A percentile compares a stretch with the other conserved stretches of the same genome.
phyloP scores from a whole-genome alignment of 192 early-diverging fungal species.

The Backusella luteola region DNA sequence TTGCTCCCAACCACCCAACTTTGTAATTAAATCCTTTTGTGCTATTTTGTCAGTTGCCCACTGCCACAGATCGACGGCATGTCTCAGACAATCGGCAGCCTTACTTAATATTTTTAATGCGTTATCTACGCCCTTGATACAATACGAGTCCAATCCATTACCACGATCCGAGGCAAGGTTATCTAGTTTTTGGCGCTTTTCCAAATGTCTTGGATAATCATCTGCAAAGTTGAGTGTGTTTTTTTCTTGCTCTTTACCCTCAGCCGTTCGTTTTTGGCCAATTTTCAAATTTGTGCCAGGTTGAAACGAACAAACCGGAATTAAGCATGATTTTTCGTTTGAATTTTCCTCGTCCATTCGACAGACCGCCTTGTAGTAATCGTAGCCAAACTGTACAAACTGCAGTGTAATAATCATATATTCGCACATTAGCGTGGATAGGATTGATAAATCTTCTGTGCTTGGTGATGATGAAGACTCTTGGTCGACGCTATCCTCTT shows the following conservation, averaged over 20 bases:
- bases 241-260: background rate
- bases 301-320: slow-evolving; percentile 32
- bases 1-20: slow-evolving; percentile 23
- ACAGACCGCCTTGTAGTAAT: slow-evolving; percentile 31
- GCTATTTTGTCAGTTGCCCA: slow-evolving; percentile 11
- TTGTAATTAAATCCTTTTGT: background rate
- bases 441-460: slow-evolving; percentile 1
- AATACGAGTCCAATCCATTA: slow-evolving; percentile 19
- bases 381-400: slow-evolving; percentile 24
- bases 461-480: background rate
- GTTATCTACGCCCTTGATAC: slow-evolving; percentile 26
- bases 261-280: background rate
- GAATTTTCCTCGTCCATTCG: slow-evolving; percentile 16
- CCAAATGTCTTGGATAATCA: background rate
- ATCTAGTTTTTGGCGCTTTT: background rate
- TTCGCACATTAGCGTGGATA: slow-evolving; percentile 25
- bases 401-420: slow-evolving; percentile 22
- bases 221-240: slow-evolving; percentile 13
- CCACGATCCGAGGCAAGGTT: background rate
- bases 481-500: background rate
- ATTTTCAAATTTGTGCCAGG: background rate
- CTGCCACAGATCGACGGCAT: slow-evolving; percentile 26
- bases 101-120: slow-evolving; percentile 27
- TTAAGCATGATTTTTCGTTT: slow-evolving; percentile 32
- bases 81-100: slow-evolving; percentile 27